Percentiles rank a stretch among this genome's conserved stretches.
These are phyloP conservation scores for Debaryomycetaceae sp. DNA, from an alignment of 1,139 yeast species.

Conservation along the genomic window DNA sequence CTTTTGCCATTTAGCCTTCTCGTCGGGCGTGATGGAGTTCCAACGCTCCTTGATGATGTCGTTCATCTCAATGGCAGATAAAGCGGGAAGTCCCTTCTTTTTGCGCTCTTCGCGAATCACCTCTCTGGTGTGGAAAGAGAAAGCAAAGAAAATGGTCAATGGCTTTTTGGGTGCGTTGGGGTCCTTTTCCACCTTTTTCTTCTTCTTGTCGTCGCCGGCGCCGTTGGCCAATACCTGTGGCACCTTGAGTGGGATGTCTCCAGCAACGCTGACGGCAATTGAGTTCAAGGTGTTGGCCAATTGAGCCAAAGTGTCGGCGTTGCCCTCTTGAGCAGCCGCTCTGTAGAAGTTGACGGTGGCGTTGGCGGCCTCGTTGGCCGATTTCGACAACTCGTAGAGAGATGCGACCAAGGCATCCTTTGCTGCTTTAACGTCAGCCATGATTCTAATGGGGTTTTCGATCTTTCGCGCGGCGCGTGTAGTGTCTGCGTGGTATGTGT, in stretches of 20 bases:
- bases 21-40: constrained; percentile 64
- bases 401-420: constrained; percentile 66
- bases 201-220: constrained; percentile 25
- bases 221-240: constrained; percentile 12
- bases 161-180: constrained; percentile 67
- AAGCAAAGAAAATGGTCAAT: constrained; percentile 79
- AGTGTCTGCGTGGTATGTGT: too few relatives aligned
- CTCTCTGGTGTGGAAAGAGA: constrained; percentile 63
- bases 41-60: constrained; percentile 75
- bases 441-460: too few relatives aligned
- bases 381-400: constrained; percentile 73
- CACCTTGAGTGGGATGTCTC: constrained; percentile 9
- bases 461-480: too few relatives aligned
- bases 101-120: constrained; percentile 62
- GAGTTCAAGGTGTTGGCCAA: constrained; percentile 31
- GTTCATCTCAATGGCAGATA: constrained; percentile 74
- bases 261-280: constrained; percentile 14
- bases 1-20: constrained; percentile 73
- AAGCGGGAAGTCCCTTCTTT: constrained; percentile 54
- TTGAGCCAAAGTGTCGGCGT: constrained; percentile 30
- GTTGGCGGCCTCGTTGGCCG: constrained; percentile 75
- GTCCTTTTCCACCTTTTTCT: constrained; percentile 51
- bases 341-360: constrained; percentile 76
- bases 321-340: constrained; percentile 37
- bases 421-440: constrained; percentile 38